Percentiles rank a stretch among this genome's conserved stretches.
Evolutionary conservation across 2,329 filamentous ascomycete species (phyloP).

Genomic region (Stachybotrys chartarum): DNA sequence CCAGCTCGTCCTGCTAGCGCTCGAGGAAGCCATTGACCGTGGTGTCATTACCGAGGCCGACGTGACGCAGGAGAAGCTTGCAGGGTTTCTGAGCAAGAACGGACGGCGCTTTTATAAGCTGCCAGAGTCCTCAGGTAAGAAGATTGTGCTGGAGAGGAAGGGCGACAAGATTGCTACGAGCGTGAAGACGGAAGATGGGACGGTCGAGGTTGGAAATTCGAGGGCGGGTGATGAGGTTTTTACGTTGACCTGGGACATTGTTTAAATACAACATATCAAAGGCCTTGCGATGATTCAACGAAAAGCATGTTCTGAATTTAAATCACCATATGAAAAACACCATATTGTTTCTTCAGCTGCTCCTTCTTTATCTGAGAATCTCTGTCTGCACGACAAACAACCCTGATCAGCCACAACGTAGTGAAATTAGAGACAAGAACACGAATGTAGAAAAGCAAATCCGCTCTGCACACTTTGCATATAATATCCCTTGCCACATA

Average conservation of each 20-base stretch:
- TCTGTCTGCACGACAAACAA: too few species aligned
- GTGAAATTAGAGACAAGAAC: too few species aligned
- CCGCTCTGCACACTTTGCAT: too few species aligned
- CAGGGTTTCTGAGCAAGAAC: constrained; percentile 44
- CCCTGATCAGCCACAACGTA: too few species aligned
- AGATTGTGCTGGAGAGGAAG: constrained; percentile 32
- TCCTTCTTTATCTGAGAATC: too few species aligned
- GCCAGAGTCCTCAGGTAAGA: constrained; percentile 16
- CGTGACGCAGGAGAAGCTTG: constrained; percentile 47
- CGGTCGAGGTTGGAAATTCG: constrained; percentile 36
- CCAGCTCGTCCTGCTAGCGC: constrained; percentile 52
- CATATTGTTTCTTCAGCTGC: too few species aligned
- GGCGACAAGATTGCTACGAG: constrained; percentile 32
- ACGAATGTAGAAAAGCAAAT: too few species aligned
- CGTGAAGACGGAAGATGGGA: constrained; percentile 28
- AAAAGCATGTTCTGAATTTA: background rate
- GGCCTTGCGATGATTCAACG: background rate
- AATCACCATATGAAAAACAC: too few species aligned
- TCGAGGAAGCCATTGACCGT: constrained; percentile 54
- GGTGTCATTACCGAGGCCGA: constrained; percentile 43
- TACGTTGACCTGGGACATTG: constrained; percentile 27
- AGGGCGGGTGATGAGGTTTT: constrained; percentile 33
- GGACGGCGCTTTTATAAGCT: constrained; percentile 48
- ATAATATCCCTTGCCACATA: too few species aligned
- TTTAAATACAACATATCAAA: background rate